A percentile compares a stretch with the other conserved stretches of the same genome.
Evolutionary conservation across 2,329 filamentous ascomycete genomes (phyloP).

Genomic region (Colletotrichum filicis): DNA sequence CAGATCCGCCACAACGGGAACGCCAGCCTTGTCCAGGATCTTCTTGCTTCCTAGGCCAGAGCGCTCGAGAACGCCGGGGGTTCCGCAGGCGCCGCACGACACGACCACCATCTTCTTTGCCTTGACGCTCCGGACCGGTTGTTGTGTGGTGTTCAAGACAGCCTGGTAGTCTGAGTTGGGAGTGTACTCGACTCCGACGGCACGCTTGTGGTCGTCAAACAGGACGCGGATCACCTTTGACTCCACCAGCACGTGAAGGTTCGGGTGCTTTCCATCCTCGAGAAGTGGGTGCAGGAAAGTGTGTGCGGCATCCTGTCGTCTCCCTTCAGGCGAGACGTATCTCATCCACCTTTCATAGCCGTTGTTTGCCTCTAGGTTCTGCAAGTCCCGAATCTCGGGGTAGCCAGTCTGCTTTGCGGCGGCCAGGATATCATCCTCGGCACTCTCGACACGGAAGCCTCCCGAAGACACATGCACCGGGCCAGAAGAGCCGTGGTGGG

Average conservation of each 20-base stretch:
- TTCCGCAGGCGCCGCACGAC: constrained; percentile 54
- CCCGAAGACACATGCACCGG: constrained; percentile 61
- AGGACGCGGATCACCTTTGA: constrained; percentile 46
- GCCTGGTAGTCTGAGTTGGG: constrained; percentile 48
- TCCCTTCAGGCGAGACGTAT: constrained; percentile 48
- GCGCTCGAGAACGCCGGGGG: constrained; percentile 60
- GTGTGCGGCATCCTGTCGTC: constrained; percentile 47
- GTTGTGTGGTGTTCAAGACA: constrained; percentile 26
- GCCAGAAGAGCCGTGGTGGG: constrained; percentile 56
- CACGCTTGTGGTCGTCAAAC: constrained; percentile 60
- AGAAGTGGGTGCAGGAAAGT: constrained; percentile 44
- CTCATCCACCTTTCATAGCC: constrained; percentile 43
- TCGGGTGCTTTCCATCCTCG: constrained; percentile 41
- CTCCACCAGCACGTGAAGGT: constrained; percentile 46
- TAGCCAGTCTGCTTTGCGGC: constrained; percentile 57
- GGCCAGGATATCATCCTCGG: constrained; percentile 55
- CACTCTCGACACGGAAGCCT: constrained; percentile 49
- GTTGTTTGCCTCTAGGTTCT: constrained; percentile 56
- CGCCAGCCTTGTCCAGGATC: constrained; percentile 36
- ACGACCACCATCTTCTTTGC: constrained; percentile 61
- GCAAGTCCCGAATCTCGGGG: constrained; percentile 59
- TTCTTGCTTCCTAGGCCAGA: constrained; percentile 59
- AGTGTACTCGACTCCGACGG: constrained; percentile 69
- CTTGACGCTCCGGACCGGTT: constrained; percentile 32
- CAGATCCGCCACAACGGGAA: constrained; percentile 37